Evolutionary conservation across 75 land plant genomes (phyloP).

Genomic region (Picea sitchensis): DNA sequence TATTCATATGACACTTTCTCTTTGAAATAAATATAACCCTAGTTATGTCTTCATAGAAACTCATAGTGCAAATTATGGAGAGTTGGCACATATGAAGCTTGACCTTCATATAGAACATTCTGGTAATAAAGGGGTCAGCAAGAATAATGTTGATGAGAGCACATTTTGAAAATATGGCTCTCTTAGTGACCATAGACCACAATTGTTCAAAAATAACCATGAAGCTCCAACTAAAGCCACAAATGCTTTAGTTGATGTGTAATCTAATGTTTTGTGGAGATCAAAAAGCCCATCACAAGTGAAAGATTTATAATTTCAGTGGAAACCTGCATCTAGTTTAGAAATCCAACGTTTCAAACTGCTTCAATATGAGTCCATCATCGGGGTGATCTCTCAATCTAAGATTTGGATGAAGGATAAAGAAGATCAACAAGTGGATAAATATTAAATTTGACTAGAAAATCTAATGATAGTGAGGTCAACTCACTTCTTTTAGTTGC

Average conservation of each 20-base stretch:
- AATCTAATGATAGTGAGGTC: no score
- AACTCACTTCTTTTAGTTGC: no score
- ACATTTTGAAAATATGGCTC: not conserved
- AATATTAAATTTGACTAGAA: no score
- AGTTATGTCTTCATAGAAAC: conserved; percentile 9
- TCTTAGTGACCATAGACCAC: not conserved
- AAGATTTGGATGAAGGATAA: no score
- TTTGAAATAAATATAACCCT: conserved; percentile 5
- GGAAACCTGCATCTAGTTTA: no score
- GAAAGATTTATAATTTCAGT: no score
- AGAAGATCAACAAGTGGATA: no score
- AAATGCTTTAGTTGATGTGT: conserved; percentile 1
- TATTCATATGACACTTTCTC: not conserved
- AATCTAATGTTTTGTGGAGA: conserved; percentile 9
- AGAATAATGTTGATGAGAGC: no score
- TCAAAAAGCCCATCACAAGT: no score
- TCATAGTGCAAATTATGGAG: conserved; percentile 1
- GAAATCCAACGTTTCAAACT: no score
- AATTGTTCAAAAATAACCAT: not conserved
- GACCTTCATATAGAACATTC: not conserved
- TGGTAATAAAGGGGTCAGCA: not conserved
- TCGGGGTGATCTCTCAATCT: no score
- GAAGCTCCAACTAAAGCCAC: not conserved
- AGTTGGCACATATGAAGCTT: conserved; percentile 1
- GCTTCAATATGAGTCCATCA: no score